Percentiles rank a stretch among this genome's conserved stretches.
Conservation (phyloP, 2,329 filamentous ascomycete genomes). For the Pseudonectria foliicola region DNA sequence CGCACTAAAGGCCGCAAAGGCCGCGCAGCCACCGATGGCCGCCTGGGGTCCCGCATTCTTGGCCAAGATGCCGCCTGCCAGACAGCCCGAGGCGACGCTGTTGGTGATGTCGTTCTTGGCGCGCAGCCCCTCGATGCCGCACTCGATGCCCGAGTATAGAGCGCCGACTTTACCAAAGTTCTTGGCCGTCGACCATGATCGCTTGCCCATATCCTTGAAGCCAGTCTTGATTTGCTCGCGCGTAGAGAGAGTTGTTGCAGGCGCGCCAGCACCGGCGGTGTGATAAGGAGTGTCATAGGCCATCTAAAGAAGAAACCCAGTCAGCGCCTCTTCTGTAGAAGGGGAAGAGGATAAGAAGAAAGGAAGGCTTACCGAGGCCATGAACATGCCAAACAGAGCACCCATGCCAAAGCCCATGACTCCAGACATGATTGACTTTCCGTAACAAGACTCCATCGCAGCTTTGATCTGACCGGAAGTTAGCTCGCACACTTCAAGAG, state of each 20-base stretch:
- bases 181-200: constrained; percentile 77
- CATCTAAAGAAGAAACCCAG: constrained; percentile 55
- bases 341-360: constrained; percentile 1
- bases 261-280: constrained; percentile 33
- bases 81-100: constrained; percentile 77
- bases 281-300: constrained; percentile 91
- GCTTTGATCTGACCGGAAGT: constrained; percentile 58
- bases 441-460: constrained; percentile 86
- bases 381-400: constrained; percentile 92
- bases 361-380: constrained; percentile 71
- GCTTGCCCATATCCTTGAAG: constrained; percentile 89
- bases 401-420: constrained; percentile 92
- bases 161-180: constrained; percentile 94
- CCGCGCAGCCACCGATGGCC: constrained; percentile 77
- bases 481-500: constrained; percentile 3
- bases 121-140: constrained; percentile 84
- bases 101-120: constrained; percentile 93
- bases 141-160: constrained; percentile 88
- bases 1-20: constrained; percentile 87
- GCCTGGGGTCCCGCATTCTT: constrained; percentile 85
- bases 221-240: constrained; percentile 76
- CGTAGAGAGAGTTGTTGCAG: constrained; percentile 62
- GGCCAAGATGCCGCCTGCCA: constrained; percentile 84
- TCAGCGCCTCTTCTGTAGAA: constrained; percentile 7
- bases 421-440: constrained; percentile 83